phyloP scores from a whole-genome alignment of 352 stramenopile species.

The Phytophthora pseudosyringae region DNA sequence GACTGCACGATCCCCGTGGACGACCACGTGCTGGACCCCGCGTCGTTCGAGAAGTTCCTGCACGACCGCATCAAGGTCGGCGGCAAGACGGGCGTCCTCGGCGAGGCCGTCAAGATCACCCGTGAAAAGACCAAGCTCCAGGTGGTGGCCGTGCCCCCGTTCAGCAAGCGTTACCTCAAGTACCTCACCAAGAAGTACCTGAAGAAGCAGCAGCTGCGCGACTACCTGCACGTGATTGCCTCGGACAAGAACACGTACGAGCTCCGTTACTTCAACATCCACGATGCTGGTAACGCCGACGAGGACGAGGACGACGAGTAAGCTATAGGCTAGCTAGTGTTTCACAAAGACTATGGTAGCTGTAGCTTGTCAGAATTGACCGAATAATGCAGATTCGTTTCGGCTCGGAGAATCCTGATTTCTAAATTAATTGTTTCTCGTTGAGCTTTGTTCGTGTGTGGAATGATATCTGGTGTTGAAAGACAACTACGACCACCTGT shows the following conservation, averaged over 20 bases:
- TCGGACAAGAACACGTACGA: slow-evolving; percentile 99
- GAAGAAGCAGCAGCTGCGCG: slow-evolving; percentile 99
- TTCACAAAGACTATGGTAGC: slow-evolving; percentile 1
- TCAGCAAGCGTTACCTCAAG: slow-evolving; percentile 99
- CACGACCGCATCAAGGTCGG: slow-evolving; percentile 99
- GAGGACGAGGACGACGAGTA: slow-evolving; percentile 91
- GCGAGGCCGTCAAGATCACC: slow-evolving; percentile 95
- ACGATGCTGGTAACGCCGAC: slow-evolving; percentile 92
- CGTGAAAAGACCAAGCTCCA: slow-evolving; percentile 98
- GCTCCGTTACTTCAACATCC: slow-evolving; percentile 99
- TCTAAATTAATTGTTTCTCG: background rate
- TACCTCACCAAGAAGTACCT: slow-evolving; percentile 99
- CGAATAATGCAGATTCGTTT: slow-evolving; percentile 44
- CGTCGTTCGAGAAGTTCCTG: slow-evolving; percentile 99
- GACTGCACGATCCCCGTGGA: slow-evolving; percentile 97
- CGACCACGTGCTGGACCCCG: slow-evolving; percentile 99
- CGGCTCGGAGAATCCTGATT: slow-evolving; percentile 31
- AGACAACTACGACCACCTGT: background rate
- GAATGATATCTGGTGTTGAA: background rate
- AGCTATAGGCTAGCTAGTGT: slow-evolving; percentile 37
- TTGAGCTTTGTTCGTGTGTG: background rate
- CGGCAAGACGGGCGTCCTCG: slow-evolving; percentile 97
- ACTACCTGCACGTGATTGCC: slow-evolving; percentile 99
- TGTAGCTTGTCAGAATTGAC: slow-evolving; percentile 29
- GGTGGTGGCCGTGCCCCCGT: slow-evolving; percentile 93